Evolutionary conservation across 2,329 filamentous ascomycete genomes (phyloP), one percentile per base, ranked within the genome.

Genomic region (Ophiostoma novo-ulmi): DNA sequence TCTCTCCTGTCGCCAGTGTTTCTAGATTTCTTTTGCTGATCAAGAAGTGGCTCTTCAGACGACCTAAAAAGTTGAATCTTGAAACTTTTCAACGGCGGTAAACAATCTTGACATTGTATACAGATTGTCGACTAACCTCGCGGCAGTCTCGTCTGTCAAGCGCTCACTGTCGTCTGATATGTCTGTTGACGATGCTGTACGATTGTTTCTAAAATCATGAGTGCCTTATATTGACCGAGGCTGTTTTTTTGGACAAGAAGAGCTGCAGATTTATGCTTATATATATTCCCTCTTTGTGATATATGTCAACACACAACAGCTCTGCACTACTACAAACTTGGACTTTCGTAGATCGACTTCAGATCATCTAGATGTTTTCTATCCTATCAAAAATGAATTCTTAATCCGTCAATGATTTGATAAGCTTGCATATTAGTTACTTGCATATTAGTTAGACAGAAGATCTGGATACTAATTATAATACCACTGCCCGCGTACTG

Each of bases 61-160:
- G 5, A 8, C 8, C n/a, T 26, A 26, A 10, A 14, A 8, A 31
- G 11, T 58, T 1, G 10, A 3, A 31, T 14, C 0, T 48, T n/a
- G 44, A 20, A 48, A 58, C 11, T 14, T 31, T 3, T 26, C 5
- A 13, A 14, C 1, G 52, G 52, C 52, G 52, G 52, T 8, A 58
- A 58, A 44, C 4, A 44, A 17, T 1, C n/a, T 58, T 1, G 1
- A 22, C 1, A 17, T 1, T 26, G 5, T 26, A 13, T 4, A 13
- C 20, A 22, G 52, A 22, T 22, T 11, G 13, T 13, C 8, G 52
- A 22, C 52, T 17, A 22, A 5, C n/a, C 52, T 58, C 61, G 61
- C 61, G 61, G 61, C 61, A 64, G 35, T 64, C 55, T 61, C 61
- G 31, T 39, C 61, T 64, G 20, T 39, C 61, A 36, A 64, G 61